Percentiles rank a stretch among this genome's conserved stretches.
These are phyloP conservation scores for Xylaria flabelliformis DNA, from an alignment of 495 filamentous ascomycete genomes.

Conservation along the genomic window DNA sequence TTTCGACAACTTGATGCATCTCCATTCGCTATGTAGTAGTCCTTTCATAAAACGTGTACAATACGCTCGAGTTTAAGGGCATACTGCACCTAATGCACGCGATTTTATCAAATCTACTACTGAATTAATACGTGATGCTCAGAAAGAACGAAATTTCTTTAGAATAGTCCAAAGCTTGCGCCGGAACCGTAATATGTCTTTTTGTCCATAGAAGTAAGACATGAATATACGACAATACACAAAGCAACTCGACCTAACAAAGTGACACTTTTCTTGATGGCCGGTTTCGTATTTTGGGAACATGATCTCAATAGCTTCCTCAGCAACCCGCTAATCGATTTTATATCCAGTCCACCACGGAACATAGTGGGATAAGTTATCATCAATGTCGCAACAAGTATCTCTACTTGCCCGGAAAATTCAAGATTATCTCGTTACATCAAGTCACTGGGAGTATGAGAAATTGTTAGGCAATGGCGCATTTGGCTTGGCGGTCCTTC, in stretches of 20 bases:
- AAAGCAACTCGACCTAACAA: background rate
- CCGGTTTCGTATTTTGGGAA: too few species aligned
- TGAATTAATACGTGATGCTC: background rate
- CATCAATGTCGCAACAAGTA: background rate
- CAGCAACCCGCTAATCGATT: background rate
- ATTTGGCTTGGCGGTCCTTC: slow-evolving; percentile 10
- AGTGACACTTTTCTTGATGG: background rate
- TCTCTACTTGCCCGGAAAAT: background rate
- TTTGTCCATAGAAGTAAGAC: background rate
- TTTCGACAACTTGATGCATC: background rate
- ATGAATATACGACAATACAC: too few species aligned
- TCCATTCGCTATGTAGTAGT: background rate
- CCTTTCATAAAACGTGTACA: background rate
- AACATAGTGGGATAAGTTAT: background rate
- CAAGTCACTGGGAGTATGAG: slow-evolving; percentile 11
- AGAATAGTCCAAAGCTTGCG: background rate
- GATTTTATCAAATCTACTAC: background rate
- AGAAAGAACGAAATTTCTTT: background rate
- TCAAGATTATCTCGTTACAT: background rate
- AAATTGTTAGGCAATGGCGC: slow-evolving; percentile 7
- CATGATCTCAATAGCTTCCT: background rate
- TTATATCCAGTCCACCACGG: background rate
- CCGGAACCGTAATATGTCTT: slow-evolving; percentile 8
- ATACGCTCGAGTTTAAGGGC: background rate
- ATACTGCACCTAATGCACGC: background rate